Percentiles rank a stretch among this genome's conserved stretches.
Evolutionary conservation across 1,139 yeast species (phyloP).

Genomic region (Pichia sp.): DNA sequence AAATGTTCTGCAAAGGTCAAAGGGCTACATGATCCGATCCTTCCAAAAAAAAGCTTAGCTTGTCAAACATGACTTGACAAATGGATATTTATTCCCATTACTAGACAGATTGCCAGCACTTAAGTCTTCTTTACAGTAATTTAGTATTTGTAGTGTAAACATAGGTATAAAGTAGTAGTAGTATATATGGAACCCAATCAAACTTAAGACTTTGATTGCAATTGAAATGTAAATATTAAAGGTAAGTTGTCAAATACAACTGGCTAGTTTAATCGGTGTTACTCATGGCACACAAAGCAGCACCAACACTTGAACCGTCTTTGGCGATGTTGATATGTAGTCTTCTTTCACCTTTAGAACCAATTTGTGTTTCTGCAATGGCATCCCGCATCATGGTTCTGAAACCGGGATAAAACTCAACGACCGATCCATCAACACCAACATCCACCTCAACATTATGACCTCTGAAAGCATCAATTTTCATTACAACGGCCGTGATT

Average conservation of each 20-base stretch:
- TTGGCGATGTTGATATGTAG: conserved; percentile 73
- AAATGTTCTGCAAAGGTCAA: no score
- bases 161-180: no score
- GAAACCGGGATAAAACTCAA: conserved; percentile 87
- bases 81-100: no score
- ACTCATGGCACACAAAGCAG: conserved; percentile 74
- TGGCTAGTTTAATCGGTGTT: conserved; percentile 1
- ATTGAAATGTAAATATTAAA: background rate
- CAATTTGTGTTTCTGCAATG: conserved; percentile 56
- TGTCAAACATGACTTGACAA: no score
- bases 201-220: background rate
- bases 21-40: no score
- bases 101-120: no score
- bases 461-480: conserved; percentile 46
- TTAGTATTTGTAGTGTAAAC: no score
- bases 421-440: conserved; percentile 93
- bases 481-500: conserved; percentile 64
- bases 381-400: conserved; percentile 72
- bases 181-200: no score
- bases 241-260: background rate
- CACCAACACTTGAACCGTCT: conserved; percentile 96
- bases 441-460: conserved; percentile 64
- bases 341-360: conserved; percentile 62
- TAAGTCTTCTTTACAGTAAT: no score
- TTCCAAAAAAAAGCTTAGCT: no score